These are phyloP conservation scores for Mycena olivaceomarginata DNA, from an alignment of 768 basidiomycete species.

Conservation along the genomic window DNA sequence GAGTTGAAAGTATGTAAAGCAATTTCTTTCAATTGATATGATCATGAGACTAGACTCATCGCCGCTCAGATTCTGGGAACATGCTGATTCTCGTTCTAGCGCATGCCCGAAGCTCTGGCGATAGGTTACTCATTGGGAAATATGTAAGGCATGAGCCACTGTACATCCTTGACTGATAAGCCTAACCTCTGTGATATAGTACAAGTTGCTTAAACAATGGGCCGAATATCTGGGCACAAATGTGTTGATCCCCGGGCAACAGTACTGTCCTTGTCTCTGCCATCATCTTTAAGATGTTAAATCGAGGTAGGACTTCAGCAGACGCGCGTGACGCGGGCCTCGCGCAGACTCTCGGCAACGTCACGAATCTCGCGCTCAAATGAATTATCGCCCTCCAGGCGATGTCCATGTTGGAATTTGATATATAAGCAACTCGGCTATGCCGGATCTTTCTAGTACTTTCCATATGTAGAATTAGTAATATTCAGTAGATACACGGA, in stretches of 20 bases:
- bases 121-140: conserved; percentile 57
- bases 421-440: too few relatives aligned
- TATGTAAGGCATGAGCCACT: conserved; percentile 55
- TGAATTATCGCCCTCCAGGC: conserved; percentile 74
- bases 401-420: too few relatives aligned
- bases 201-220: conserved; percentile 69
- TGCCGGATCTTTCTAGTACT: too few relatives aligned
- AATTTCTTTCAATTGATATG: conserved; percentile 3
- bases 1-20: conserved; percentile 47
- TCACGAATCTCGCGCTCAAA: conserved; percentile 77
- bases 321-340: conserved; percentile 22
- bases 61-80: conserved; percentile 69
- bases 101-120: conserved; percentile 53
- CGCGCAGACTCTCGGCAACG: conserved; percentile 55
- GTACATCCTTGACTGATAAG: neutral
- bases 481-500: too few relatives aligned
- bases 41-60: neutral
- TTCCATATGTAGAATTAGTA: too few relatives aligned
- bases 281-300: conserved; percentile 43
- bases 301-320: conserved; percentile 2
- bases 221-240: conserved; percentile 66
- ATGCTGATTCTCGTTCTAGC: conserved; percentile 77
- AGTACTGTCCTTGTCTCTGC: conserved; percentile 52
- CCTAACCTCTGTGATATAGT: conserved; percentile 50
- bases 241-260: conserved; percentile 61